Base-by-base conservation (phyloP, 345 rosid genomes). In the Bruguiera parviflora region DNA sequence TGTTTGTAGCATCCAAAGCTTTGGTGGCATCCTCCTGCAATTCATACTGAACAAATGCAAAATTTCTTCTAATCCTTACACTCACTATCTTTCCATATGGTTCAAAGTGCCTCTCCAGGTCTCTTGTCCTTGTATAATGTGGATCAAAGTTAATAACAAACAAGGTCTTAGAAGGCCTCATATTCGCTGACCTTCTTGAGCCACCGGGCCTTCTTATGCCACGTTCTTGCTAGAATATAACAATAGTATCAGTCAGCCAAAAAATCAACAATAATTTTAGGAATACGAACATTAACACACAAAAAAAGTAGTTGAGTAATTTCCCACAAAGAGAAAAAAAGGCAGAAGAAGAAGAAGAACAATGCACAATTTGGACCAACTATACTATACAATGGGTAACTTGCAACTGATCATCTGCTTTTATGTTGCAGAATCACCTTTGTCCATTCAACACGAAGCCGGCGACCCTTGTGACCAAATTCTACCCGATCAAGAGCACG, bases 381-480 rank as follows among this genome's bases (percentile, higher is more conserved):
- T 55, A 55, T 11, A 21, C 11, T 55, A n/a, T 53, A 15, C 2
- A 55, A 52, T 19, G 15, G 35, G 6, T 57, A 55, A 24, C 10
- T 6, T 43, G 49, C 49, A 43, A 43, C 16, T 13, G 49, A 51
- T 9, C 58, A 55, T 25, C 53, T 20, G 19, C 53, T 64, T 20
- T 24, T 6, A 58, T 18, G 28, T 21, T 18, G 29, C 16, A 52
- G 53, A 3, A 60, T 66, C 79, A 92, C 97, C 89, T 89, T 88
- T 4, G 92, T 92, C 97, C 97, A 89, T 73, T 92, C 96, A 59
- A 89, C 97, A 75, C 92, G 92, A 66, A 92, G 97, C 73, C 88
- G 84, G 10, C 91, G 91, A 53, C 96, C 94, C 77, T 88, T 88
- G 3, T 84, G 87, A 51, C 96, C 97, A 67, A 83, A 89, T 53